These are phyloP conservation scores for Pseudoneurospora amorphoporcata DNA, from an alignment of 495 filamentous ascomycete genomes.

Conservation along the genomic window DNA sequence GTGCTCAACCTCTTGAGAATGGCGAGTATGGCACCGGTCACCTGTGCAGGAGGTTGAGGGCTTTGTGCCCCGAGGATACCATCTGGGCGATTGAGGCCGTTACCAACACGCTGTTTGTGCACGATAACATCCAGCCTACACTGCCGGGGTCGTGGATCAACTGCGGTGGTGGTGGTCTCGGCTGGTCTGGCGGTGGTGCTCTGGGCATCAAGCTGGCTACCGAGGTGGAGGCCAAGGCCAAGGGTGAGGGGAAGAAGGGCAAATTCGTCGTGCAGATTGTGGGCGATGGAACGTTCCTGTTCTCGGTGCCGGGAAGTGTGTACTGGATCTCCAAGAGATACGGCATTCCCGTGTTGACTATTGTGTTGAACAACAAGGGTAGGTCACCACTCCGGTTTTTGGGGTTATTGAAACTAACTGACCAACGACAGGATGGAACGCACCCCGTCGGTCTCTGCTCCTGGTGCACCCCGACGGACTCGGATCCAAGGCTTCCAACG, in stretches of 20 bases:
- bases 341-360: constrained; percentile 77
- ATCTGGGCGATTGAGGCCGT: constrained; percentile 86
- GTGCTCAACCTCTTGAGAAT: constrained; percentile 45
- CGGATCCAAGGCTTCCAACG: constrained; percentile 65
- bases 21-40: constrained; percentile 64
- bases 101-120: constrained; percentile 67
- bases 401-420: not conserved
- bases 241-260: constrained; percentile 42
- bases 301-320: constrained; percentile 77
- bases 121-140: constrained; percentile 70
- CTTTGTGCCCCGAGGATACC: constrained; percentile 60
- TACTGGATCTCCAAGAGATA: constrained; percentile 90
- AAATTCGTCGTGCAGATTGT: constrained; percentile 91
- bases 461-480: constrained; percentile 78
- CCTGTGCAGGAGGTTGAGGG: constrained; percentile 53
- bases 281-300: constrained; percentile 86
- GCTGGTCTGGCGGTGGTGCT: constrained; percentile 88
- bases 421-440: constrained; percentile 61
- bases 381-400: constrained; percentile 3
- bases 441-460: constrained; percentile 62
- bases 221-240: constrained; percentile 48
- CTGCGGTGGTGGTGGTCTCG: constrained; percentile 87
- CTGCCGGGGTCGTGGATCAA: constrained; percentile 80
- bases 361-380: constrained; percentile 90
- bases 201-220: constrained; percentile 82